Base-by-base conservation (phyloP, 371 early-diverging fungal genomes). In the Chytridiales sp. region DNA sequence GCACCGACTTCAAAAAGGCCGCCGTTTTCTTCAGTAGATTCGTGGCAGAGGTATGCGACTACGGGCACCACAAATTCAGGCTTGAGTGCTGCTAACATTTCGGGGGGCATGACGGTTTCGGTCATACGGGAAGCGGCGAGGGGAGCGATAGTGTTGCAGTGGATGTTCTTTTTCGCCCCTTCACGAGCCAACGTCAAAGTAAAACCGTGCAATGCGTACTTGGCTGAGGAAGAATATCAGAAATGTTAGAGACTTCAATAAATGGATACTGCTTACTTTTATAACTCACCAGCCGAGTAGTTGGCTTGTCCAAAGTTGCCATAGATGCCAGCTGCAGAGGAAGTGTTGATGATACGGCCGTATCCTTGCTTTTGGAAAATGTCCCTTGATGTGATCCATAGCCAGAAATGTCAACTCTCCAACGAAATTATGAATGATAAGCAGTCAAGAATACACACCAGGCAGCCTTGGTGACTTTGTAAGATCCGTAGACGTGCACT, bases 41-140 rank as follows among this genome's bases (percentile, higher is more conserved):
- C 93, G 74, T 97, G 95, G 67, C 85, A 83, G 30, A 97, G 84
- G 69, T 83, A 94, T 31, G 83, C 91, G 34, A 95, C 98, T 42
- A 97, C 77, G 19, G 97, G 97, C 13, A 92, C 87, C 36, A 95
- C 88, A 72, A 85, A 93, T 66, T 97, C 96, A 59, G 98, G 97
- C 78, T 94, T 95, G 41, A 97, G 83, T 15, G 88, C 81, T 6
- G 83, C 87, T 49, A 96, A 83, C 54, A 96, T 79, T 42, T 93
- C 96, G 30, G 90, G 88, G 31, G 96, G 97, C 84, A 97, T 81
- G 53, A 95, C 83, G 43, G 93, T 90, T 67, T 92, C 97, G n/a
- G 95, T 95, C 92, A 97, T 94, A 64, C 93, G 83, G 27, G 95
- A 93, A 22, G 94, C 97, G 50, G 97, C 97, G 74, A 94, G 85